A percentile compares a stretch with the other conserved stretches of the same genome.
Conservation (phyloP, 2,329 filamentous ascomycete genomes). For the Ophiostoma fasciatum region DNA sequence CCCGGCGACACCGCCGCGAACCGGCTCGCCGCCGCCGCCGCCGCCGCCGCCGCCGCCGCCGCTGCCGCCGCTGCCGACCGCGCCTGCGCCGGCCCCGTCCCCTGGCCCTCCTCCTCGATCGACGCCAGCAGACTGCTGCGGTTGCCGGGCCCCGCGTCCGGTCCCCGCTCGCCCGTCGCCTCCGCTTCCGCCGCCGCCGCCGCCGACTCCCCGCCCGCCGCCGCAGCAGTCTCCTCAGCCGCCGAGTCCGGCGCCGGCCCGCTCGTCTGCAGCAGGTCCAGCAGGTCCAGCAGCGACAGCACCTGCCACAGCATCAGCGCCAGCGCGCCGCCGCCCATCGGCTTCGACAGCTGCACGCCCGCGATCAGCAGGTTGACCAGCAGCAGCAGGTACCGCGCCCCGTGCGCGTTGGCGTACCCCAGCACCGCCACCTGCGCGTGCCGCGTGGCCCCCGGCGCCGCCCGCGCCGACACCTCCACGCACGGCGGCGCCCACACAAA, state of each 20-base stretch:
- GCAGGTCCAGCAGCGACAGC: conserved; percentile 55
- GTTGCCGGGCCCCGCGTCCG: neutral
- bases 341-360: conserved; percentile 73
- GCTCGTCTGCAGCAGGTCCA: conserved; percentile 43
- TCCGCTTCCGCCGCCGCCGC: conserved; percentile 20
- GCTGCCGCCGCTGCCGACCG: conserved; percentile 17
- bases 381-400: conserved; percentile 76
- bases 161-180: neutral
- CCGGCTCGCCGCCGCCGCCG: neutral
- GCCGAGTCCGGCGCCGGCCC: neutral
- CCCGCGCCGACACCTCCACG: conserved; percentile 51
- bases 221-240: conserved; percentile 21
- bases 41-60: conserved; percentile 36
- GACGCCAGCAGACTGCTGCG: conserved; percentile 4
- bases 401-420: conserved; percentile 87
- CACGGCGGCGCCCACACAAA: conserved; percentile 79
- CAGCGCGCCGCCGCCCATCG: conserved; percentile 80
- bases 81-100: conserved; percentile 32
- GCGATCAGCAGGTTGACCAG: conserved; percentile 64
- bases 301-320: conserved; percentile 78
- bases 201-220: neutral
- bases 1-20: conserved; percentile 46
- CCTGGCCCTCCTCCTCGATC: conserved; percentile 4
- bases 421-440: conserved; percentile 62
- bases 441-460: conserved; percentile 23